These are phyloP conservation scores for Globisporangium polare DNA, from an alignment of 352 stramenopile genomes.

Conservation along the genomic window DNA sequence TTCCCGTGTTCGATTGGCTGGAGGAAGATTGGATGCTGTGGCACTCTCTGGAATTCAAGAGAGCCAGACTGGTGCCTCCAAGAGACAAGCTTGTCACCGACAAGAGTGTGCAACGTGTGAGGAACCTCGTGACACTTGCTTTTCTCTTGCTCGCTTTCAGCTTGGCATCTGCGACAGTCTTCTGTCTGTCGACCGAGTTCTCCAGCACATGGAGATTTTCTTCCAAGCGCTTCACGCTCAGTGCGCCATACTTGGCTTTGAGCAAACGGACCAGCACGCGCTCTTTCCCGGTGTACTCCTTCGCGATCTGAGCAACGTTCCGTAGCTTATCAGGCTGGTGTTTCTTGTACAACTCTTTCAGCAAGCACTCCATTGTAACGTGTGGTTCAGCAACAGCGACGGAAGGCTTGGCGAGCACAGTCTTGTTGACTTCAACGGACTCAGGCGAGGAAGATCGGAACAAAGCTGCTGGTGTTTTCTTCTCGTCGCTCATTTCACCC, in stretches of 20 bases:
- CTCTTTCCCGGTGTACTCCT: slow-evolving; percentile 62
- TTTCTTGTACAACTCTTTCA: slow-evolving; percentile 69
- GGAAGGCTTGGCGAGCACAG: background rate
- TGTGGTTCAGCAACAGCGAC: background rate
- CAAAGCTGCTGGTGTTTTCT: background rate
- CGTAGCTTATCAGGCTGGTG: slow-evolving; percentile 74
- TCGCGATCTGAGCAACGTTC: slow-evolving; percentile 52
- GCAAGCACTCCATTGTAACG: slow-evolving; percentile 45
- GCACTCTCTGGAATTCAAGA: slow-evolving; percentile 33
- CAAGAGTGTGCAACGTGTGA: slow-evolving; percentile 19
- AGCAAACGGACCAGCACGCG: slow-evolving; percentile 54
- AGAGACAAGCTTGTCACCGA: background rate
- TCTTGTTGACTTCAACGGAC: background rate
- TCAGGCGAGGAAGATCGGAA: background rate
- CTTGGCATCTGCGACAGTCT: background rate
- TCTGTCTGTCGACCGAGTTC: slow-evolving; percentile 26
- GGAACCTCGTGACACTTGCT: slow-evolving; percentile 7
- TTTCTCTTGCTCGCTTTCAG: background rate
- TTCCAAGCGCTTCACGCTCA: slow-evolving; percentile 72
- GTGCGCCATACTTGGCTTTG: slow-evolving; percentile 65
- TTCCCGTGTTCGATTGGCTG: background rate
- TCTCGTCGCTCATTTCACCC: background rate
- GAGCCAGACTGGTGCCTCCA: slow-evolving; percentile 24
- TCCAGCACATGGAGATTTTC: slow-evolving; percentile 52
- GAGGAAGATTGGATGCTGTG: background rate